phyloP scores from a whole-genome alignment of 805 yeast species.

The Monosporozyma solicola region DNA sequence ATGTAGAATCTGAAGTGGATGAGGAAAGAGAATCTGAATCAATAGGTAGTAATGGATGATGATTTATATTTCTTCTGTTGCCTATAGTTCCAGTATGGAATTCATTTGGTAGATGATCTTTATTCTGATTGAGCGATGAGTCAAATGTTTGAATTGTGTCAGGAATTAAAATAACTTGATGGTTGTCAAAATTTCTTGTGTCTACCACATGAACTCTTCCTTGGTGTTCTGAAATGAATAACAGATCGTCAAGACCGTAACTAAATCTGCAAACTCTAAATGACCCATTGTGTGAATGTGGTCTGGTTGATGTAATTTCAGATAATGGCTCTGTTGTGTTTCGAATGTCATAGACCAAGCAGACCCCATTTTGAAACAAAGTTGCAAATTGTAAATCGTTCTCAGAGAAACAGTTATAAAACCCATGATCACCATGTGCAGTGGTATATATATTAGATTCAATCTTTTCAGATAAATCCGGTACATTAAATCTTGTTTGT shows the following conservation, averaged over 20 bases:
- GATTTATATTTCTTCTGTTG: background rate
- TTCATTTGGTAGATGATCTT: background rate
- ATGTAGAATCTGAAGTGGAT: background rate
- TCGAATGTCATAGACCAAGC: conserved; percentile 69
- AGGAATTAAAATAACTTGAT: conserved; percentile 68
- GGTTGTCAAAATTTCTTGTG: conserved; percentile 60
- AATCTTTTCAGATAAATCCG: conserved; percentile 16
- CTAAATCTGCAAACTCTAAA: conserved; percentile 58
- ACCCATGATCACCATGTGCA: conserved; percentile 60
- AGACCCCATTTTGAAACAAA: conserved; percentile 79
- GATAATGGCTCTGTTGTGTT: conserved; percentile 45
- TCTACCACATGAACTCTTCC: conserved; percentile 84
- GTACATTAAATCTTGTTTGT: conserved; percentile 24
- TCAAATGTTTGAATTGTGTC: conserved; percentile 23
- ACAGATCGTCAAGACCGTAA: conserved; percentile 61
- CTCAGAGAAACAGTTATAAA: conserved; percentile 71
- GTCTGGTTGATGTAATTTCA: conserved; percentile 52
- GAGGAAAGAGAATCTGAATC: background rate
- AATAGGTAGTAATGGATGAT: background rate
- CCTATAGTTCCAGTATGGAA: background rate
- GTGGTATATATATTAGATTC: conserved; percentile 41
- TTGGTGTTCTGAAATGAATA: conserved; percentile 73
- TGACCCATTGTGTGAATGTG: conserved; percentile 48
- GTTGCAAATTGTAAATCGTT: conserved; percentile 68
- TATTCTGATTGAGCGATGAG: background rate